Conservation (phyloP, 2,329 filamentous ascomycete species). For the Phyllosticta capitalensis region DNA sequence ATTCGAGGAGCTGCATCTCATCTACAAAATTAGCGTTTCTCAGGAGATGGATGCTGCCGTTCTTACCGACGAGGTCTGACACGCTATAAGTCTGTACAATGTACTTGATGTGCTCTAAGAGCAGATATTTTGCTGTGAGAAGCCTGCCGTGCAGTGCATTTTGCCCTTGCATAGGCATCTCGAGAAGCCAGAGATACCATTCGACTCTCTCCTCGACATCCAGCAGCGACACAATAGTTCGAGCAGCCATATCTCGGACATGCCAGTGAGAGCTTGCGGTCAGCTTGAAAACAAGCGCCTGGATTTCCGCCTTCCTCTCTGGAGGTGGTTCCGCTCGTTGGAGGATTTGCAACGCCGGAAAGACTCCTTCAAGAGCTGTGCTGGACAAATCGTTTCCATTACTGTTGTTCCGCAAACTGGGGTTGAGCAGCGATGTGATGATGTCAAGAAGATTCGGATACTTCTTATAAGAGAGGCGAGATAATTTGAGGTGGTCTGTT, state of each 20-base stretch:
- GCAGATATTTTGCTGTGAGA: constrained; percentile 23
- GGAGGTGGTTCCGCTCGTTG: constrained; percentile 60
- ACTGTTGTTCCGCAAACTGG: constrained; percentile 2
- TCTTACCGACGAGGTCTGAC: neutral
- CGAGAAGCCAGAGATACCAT: constrained; percentile 17
- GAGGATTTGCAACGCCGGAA: constrained; percentile 74
- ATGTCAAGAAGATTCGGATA: constrained; percentile 57
- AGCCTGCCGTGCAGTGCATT: constrained; percentile 26
- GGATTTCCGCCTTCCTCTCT: constrained; percentile 45
- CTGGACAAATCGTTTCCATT: constrained; percentile 20
- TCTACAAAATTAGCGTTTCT: constrained; percentile 2
- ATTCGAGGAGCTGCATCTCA: constrained; percentile 15
- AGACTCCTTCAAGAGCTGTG: constrained; percentile 53
- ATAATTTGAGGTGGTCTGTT: constrained; percentile 26
- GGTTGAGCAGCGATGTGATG: constrained; percentile 50
- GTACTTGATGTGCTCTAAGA: constrained; percentile 14
- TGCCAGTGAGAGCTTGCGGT: constrained; percentile 67
- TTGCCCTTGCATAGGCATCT: constrained; percentile 9
- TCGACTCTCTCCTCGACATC: constrained; percentile 17
- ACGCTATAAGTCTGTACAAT: neutral
- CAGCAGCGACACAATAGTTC: constrained; percentile 46
- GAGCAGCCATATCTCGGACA: constrained; percentile 69
- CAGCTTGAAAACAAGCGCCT: constrained; percentile 50
- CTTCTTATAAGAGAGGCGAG: constrained; percentile 59
- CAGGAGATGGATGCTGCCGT: fast-evolving